Evolutionary conservation across 2,329 filamentous ascomycete species (phyloP).

Genomic region (Bimuria novae-zelandiae): DNA sequence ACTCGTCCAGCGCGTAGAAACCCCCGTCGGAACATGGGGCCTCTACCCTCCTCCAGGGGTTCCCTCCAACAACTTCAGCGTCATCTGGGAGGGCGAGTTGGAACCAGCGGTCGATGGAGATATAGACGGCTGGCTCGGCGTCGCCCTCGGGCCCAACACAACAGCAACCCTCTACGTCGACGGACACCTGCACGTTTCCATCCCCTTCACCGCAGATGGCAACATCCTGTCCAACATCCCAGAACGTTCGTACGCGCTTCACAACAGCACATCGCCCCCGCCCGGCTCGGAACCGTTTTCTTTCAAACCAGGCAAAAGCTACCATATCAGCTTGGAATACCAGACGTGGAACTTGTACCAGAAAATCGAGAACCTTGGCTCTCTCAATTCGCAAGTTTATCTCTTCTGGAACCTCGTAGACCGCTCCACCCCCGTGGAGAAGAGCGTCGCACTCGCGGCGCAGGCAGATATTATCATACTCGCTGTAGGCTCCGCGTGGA

Average conservation of each 20-base stretch:
- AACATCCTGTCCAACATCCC: constrained; percentile 51
- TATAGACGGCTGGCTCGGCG: constrained; percentile 51
- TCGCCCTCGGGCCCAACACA: constrained; percentile 49
- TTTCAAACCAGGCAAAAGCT: constrained; percentile 40
- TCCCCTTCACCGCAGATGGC: constrained; percentile 26
- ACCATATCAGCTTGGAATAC: constrained; percentile 50
- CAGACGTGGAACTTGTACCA: constrained; percentile 50
- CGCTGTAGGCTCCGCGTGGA: constrained; percentile 51
- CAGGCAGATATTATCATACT: constrained; percentile 48
- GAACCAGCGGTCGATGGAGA: constrained; percentile 45
- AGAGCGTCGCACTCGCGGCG: constrained; percentile 45
- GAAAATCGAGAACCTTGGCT: constrained; percentile 47
- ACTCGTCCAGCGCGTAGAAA: constrained; percentile 37
- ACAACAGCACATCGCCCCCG: constrained; percentile 46
- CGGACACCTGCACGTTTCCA: constrained; percentile 35
- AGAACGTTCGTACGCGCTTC: constrained; percentile 42
- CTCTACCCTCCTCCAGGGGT: constrained; percentile 50
- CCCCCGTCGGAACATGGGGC: constrained; percentile 51
- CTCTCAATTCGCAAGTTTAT: constrained; percentile 50
- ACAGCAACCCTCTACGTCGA: constrained; percentile 49
- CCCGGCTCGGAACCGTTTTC: constrained; percentile 45
- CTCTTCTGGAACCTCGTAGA: constrained; percentile 55
- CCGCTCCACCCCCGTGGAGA: constrained; percentile 32
- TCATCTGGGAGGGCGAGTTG: constrained; percentile 50
- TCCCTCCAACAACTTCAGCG: constrained; percentile 53